Conservation (phyloP, 495 filamentous ascomycete genomes). For the Penicillium pulvis region DNA sequence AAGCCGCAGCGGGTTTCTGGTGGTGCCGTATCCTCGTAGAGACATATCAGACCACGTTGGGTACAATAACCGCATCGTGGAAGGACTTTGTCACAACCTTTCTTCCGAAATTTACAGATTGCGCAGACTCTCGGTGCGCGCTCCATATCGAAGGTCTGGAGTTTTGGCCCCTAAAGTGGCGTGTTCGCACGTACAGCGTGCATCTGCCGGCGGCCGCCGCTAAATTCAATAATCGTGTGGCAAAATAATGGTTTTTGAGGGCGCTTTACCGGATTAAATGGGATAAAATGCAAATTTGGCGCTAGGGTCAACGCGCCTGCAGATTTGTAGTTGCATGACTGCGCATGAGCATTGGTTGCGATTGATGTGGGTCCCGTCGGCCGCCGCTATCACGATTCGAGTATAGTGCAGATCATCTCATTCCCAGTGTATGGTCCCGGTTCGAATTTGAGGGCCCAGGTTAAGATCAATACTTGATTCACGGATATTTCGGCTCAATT, state of each 20-base stretch:
- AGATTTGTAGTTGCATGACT: neutral
- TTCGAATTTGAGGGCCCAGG: too few species aligned
- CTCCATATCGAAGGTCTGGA: neutral
- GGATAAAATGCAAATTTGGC: neutral
- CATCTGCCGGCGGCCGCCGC: neutral
- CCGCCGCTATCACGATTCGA: conserved; percentile 1
- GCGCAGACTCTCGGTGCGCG: conserved; percentile 19
- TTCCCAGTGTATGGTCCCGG: neutral
- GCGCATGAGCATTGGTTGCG: neutral
- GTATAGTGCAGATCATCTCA: neutral
- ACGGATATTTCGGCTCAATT: too few species aligned
- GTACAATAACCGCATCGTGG: conserved; percentile 36
- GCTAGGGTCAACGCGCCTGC: neutral
- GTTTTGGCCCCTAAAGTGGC: neutral
- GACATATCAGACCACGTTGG: conserved; percentile 16
- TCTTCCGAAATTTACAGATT: conserved; percentile 39
- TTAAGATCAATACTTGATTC: too few species aligned
- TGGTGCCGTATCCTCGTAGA: conserved; percentile 14
- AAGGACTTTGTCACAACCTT: conserved; percentile 38
- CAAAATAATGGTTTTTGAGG: too few species aligned
- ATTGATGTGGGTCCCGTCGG: neutral
- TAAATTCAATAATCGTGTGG: neutral
- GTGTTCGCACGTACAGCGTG: neutral
- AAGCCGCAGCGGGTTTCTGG: neutral
- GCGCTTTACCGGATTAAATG: too few species aligned